Evolutionary conservation across 805 yeast species (phyloP).

Genomic region (Zygoascus biomembranicola): DNA sequence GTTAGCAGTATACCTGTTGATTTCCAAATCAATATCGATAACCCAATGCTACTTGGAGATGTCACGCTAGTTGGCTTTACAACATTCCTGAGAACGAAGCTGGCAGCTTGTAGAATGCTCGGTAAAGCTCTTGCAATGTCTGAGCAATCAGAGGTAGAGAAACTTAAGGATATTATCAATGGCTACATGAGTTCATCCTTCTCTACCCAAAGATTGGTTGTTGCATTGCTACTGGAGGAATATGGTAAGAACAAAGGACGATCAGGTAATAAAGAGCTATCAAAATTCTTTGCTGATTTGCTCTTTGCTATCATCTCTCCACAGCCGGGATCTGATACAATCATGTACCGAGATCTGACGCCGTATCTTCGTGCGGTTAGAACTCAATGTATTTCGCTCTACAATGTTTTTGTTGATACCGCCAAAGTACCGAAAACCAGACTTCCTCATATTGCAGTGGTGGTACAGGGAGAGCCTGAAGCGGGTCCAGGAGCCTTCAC

Average conservation of each 20-base stretch:
- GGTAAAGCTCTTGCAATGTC: constrained; percentile 41
- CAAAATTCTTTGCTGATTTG: constrained; percentile 9
- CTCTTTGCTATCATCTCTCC: constrained; percentile 11
- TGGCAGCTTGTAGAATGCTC: constrained; percentile 65
- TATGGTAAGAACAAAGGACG: constrained; percentile 27
- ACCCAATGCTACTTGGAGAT: constrained; percentile 88
- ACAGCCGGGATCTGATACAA: constrained; percentile 28
- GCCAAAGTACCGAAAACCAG: constrained; percentile 66
- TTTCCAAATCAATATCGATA: constrained; percentile 68
- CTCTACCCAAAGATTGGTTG: constrained; percentile 71
- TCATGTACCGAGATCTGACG: constrained; percentile 67
- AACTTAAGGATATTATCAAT: constrained; percentile 12
- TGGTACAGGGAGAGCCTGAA: constrained; percentile 88
- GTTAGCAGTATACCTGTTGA: constrained; percentile 13
- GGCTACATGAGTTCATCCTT: constrained; percentile 49
- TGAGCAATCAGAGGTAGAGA: constrained; percentile 11
- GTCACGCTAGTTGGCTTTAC: constrained; percentile 75
- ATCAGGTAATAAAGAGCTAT: constrained; percentile 5
- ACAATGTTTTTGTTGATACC: constrained; percentile 65
- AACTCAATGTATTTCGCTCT: constrained; percentile 76
- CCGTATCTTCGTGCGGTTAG: constrained; percentile 81
- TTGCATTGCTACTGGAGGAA: constrained; percentile 64
- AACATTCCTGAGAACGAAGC: constrained; percentile 63
- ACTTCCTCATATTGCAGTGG: constrained; percentile 75
- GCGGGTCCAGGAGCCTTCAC: constrained; percentile 94